phyloP scores from a whole-genome alignment of 805 yeast genomes.

The Torulaspora quercuum region DNA sequence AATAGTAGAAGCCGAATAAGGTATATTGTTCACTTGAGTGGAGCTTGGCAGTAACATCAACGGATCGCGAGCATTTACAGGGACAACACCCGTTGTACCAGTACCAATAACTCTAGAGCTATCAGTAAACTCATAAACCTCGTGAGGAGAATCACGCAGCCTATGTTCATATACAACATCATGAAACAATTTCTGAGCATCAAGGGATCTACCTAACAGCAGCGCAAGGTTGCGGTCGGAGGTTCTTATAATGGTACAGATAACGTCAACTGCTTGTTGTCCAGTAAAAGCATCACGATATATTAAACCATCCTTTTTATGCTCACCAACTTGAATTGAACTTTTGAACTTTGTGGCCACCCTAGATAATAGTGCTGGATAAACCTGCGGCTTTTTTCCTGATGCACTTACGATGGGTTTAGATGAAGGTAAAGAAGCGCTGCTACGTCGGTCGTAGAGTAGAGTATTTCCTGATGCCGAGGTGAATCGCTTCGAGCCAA shows the following conservation, averaged over 20 bases:
- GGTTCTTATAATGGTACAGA: slow-evolving; percentile 80
- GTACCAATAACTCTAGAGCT: slow-evolving; percentile 33
- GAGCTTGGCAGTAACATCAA: slow-evolving; percentile 26
- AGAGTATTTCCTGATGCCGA: slow-evolving; percentile 31
- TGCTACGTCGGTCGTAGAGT: slow-evolving; percentile 22
- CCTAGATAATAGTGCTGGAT: slow-evolving; percentile 83
- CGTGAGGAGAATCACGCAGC: slow-evolving; percentile 79
- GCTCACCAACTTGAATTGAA: slow-evolving; percentile 64
- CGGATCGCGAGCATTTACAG: slow-evolving; percentile 30
- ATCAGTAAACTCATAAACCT: slow-evolving; percentile 78
- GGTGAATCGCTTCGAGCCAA: slow-evolving; percentile 37
- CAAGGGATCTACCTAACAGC: slow-evolving; percentile 83
- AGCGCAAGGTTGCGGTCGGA: slow-evolving; percentile 89
- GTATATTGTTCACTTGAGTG: slow-evolving; percentile 13
- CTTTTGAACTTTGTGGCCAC: slow-evolving; percentile 80
- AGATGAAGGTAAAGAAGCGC: slow-evolving; percentile 36
- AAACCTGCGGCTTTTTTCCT: slow-evolving; percentile 59
- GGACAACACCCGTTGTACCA: slow-evolving; percentile 25
- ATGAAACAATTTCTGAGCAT: slow-evolving; percentile 90
- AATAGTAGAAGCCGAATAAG: slow-evolving; percentile 15
- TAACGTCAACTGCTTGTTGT: slow-evolving; percentile 86
- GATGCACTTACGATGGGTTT: slow-evolving; percentile 46
- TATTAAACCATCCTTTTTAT: slow-evolving; percentile 84
- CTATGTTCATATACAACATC: slow-evolving; percentile 95
- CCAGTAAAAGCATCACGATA: slow-evolving; percentile 94